Conservation (phyloP, 129 eudicot species). For the carrot (Daucus carota) region DNA sequence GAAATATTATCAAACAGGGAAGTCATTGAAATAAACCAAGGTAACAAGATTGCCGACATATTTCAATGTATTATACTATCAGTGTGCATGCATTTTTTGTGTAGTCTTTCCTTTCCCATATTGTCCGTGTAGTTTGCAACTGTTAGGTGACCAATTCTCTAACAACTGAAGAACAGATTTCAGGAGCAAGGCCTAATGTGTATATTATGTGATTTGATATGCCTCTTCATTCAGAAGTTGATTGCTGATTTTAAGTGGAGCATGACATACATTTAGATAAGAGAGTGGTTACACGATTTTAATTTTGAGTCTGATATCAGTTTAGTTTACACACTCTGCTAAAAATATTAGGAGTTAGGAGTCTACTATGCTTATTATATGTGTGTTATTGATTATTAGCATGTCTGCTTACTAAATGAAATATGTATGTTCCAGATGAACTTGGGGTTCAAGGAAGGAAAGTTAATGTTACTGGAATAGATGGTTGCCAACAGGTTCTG, state of each 20-base stretch:
- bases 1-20: constrained; percentile 67
- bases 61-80: background rate
- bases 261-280: background rate
- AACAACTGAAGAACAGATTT: background rate
- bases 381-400: background rate
- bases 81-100: background rate
- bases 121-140: background rate
- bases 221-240: background rate
- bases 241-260: background rate
- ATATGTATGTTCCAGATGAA: constrained; percentile 38
- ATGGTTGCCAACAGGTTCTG: constrained; percentile 70
- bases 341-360: background rate
- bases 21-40: constrained; percentile 94
- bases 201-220: background rate
- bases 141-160: background rate
- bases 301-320: background rate
- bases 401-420: background rate
- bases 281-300: background rate
- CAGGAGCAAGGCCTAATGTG: background rate
- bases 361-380: background rate
- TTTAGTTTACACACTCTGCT: background rate
- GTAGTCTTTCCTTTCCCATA: background rate
- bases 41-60: constrained; percentile 21
- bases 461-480: constrained; percentile 45
- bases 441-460: constrained; percentile 97